Percentiles rank a stretch among this genome's conserved stretches.
Evolutionary conservation across 192 early-diverging fungal genomes (phyloP).

Genomic region (Phlyctochytrium bullatum): DNA sequence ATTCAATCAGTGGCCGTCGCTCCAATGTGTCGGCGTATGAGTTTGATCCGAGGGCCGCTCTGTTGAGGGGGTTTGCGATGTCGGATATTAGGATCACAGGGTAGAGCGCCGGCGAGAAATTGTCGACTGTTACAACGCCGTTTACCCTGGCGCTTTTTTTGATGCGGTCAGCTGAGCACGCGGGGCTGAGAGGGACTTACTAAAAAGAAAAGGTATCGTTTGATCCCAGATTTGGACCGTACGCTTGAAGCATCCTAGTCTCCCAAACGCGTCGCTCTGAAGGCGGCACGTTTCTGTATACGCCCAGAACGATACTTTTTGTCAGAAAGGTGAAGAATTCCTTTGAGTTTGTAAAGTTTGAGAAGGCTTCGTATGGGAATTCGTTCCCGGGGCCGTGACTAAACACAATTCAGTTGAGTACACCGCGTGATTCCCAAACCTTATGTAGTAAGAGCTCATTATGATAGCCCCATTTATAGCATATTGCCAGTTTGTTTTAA

Average conservation of each 20-base stretch:
- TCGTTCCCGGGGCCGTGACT: neutral
- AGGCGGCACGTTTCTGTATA: neutral
- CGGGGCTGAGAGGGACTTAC: neutral
- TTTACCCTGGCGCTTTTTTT: neutral
- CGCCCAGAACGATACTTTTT: neutral
- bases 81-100: neutral
- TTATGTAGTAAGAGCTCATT: neutral
- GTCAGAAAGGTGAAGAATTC: neutral
- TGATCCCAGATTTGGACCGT: neutral
- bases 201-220: neutral
- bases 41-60: neutral
- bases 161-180: neutral
- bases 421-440: too few species aligned
- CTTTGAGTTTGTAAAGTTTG: neutral
- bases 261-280: neutral
- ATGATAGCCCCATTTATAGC: neutral
- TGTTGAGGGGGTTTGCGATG: neutral
- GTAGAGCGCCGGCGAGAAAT: neutral
- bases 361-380: neutral
- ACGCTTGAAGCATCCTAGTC: neutral
- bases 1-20: neutral
- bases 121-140: neutral
- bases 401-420: too few species aligned
- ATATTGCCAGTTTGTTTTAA: neutral
- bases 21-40: neutral